Percentiles rank a stretch among this genome's conserved stretches.
phyloP scores from a whole-genome alignment of 129 eudicot genomes.

The Flaveria sonorensis region DNA sequence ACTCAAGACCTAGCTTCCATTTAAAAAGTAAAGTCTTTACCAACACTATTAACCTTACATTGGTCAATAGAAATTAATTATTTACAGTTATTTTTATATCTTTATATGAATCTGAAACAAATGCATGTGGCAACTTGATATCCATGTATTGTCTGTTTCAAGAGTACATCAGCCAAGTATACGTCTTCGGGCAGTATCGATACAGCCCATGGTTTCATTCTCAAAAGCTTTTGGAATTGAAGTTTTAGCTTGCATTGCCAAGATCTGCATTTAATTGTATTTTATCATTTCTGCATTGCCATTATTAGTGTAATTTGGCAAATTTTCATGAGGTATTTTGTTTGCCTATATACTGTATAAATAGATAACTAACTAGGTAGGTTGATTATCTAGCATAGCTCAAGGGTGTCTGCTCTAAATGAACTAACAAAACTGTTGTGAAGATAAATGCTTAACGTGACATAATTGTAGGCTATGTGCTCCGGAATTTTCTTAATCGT shows the following conservation, averaged over 20 bases:
- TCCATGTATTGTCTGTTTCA: background rate
- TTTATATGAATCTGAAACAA: background rate
- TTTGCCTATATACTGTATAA: too few species aligned
- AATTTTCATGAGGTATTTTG: too few species aligned
- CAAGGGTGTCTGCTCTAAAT: too few species aligned
- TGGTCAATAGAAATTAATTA: background rate
- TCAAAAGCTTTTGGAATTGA: background rate
- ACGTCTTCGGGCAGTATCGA: background rate
- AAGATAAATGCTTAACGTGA: too few species aligned
- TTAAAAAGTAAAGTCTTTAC: too few species aligned
- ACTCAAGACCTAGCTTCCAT: too few species aligned
- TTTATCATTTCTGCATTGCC: background rate
- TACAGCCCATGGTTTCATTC: background rate
- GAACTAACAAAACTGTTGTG: too few species aligned
- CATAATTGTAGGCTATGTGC: too few species aligned
- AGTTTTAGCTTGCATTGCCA: background rate
- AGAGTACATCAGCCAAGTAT: background rate
- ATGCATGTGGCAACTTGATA: conserved; percentile 1
- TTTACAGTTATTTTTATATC: background rate
- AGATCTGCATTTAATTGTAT: background rate
- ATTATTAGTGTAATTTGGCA: background rate
- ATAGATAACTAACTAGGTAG: too few species aligned
- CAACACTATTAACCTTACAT: too few species aligned
- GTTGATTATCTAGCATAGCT: too few species aligned
- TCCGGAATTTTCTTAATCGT: too few species aligned